Conservation (phyloP, 257 asterid genomes). For the Ilex asprella region DNA sequence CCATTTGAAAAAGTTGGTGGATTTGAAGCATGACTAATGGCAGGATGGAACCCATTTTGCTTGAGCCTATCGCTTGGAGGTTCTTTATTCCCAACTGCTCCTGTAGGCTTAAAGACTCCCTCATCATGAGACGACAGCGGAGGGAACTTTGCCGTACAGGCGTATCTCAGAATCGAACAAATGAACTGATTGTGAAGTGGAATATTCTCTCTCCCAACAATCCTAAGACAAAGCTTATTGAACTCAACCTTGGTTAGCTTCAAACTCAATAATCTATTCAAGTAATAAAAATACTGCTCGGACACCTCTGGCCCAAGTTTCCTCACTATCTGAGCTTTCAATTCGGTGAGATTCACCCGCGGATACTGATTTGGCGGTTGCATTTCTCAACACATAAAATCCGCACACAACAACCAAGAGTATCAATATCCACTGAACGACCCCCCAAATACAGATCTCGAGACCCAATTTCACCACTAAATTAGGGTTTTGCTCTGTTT, state of each 20-base stretch:
- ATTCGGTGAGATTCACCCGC: constrained; percentile 46
- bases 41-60: constrained; percentile 36
- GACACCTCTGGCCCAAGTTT: constrained; percentile 57
- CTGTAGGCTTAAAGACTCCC: constrained; percentile 22
- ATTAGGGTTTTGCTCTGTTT: constrained; percentile 43
- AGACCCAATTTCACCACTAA: constrained; percentile 8
- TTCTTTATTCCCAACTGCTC: constrained; percentile 22
- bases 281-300: constrained; percentile 51
- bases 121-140: constrained; percentile 30
- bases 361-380: constrained; percentile 55
- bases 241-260: constrained; percentile 60
- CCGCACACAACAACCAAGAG: constrained; percentile 28
- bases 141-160: constrained; percentile 48
- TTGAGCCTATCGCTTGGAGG: constrained; percentile 22
- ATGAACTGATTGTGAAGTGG: constrained; percentile 63
- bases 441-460: neutral
- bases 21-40: constrained; percentile 21
- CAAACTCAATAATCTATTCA: constrained; percentile 51
- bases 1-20: constrained; percentile 44
- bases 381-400: constrained; percentile 36
- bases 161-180: constrained; percentile 53
- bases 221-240: constrained; percentile 50
- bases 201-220: constrained; percentile 55
- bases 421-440: constrained; percentile 1
- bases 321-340: constrained; percentile 1